phyloP scores from a whole-genome alignment of 1,139 yeast genomes.

The Suhomyces chickasaworum region DNA sequence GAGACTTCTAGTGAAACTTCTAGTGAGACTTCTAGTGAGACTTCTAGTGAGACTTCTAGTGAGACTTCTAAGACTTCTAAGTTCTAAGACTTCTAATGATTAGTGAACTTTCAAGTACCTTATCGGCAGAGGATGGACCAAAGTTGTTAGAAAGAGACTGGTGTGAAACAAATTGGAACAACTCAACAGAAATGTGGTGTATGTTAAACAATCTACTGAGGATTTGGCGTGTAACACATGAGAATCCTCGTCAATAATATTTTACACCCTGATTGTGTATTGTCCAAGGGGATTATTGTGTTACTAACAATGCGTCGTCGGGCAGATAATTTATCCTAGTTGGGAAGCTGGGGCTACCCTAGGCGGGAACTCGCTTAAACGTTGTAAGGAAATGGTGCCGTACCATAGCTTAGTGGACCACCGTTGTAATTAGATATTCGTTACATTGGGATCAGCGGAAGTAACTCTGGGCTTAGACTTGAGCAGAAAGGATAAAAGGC shows the following conservation, averaged over 20 bases:
- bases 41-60: no score
- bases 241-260: constrained; percentile 12
- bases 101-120: no score
- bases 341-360: constrained; percentile 1
- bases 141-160: background rate
- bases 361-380: constrained; percentile 1
- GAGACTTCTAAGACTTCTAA: no score
- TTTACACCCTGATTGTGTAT: constrained; percentile 4
- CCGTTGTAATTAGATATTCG: constrained; percentile 3
- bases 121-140: no score
- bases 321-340: constrained; percentile 4
- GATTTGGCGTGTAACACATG: constrained; percentile 8
- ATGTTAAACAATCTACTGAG: background rate
- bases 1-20: no score
- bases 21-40: no score
- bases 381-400: constrained; percentile 7
- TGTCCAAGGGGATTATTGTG: constrained; percentile 6
- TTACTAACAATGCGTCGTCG: constrained; percentile 4
- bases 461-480: background rate
- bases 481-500: no score
- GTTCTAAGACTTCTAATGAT: no score
- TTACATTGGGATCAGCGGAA: background rate
- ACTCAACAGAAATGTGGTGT: background rate
- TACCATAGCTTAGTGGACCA: background rate
- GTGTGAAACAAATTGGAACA: background rate